A percentile compares a stretch with the other conserved stretches of the same genome.
Conservation (phyloP, 2,329 filamentous ascomycete genomes). For the Trichoderma cornu-damae region DNA sequence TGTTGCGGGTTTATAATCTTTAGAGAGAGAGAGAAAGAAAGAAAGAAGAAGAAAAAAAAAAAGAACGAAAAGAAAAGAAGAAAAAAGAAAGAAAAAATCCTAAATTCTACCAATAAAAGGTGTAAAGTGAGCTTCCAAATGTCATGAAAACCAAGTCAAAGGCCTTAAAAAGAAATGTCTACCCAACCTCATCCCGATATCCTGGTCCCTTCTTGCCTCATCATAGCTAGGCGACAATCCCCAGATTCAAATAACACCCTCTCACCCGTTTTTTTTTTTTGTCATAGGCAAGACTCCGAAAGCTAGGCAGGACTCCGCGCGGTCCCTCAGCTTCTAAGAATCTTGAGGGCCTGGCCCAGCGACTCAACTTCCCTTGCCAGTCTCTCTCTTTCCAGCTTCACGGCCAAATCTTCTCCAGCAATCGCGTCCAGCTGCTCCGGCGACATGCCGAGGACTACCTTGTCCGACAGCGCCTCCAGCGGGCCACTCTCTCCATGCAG, state of each 20-base stretch:
- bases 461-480: slow-evolving; percentile 47
- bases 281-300: too few species aligned
- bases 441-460: slow-evolving; percentile 45
- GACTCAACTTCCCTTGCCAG: slow-evolving; percentile 44
- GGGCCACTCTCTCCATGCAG: slow-evolving; percentile 47
- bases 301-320: accelerated
- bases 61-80: too few species aligned
- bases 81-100: too few species aligned
- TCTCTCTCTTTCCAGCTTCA: slow-evolving; percentile 30
- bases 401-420: slow-evolving; percentile 45
- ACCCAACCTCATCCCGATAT: too few species aligned
- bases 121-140: neutral
- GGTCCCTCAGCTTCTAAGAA: slow-evolving; percentile 20
- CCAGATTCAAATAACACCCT: too few species aligned
- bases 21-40: too few species aligned
- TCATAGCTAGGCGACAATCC: too few species aligned
- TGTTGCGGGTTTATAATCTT: too few species aligned
- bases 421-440: slow-evolving; percentile 48
- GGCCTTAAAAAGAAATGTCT: neutral
- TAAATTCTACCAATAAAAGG: neutral
- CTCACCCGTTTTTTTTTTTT: too few species aligned
- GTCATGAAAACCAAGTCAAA: neutral
- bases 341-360: slow-evolving; percentile 35
- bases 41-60: too few species aligned
- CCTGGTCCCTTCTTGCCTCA: too few species aligned